Conservation (phyloP, 768 basidiomycete genomes). For the Amanita exitialis region DNA sequence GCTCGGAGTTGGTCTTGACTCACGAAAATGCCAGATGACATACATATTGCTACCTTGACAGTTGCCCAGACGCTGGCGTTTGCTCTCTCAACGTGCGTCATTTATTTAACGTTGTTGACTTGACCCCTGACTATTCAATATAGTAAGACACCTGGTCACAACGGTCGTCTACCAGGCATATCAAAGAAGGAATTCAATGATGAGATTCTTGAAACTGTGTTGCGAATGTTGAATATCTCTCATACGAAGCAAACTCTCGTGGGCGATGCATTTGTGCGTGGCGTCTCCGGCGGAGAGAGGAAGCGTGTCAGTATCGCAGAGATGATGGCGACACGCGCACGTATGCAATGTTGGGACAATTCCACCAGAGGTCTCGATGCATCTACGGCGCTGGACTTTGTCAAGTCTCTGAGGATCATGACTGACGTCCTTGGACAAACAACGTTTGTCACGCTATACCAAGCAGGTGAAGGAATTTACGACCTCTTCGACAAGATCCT, state of each 20-base stretch:
- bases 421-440: conserved; percentile 78
- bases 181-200: conserved; percentile 47
- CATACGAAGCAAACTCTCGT: conserved; percentile 76
- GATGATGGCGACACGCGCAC: conserved; percentile 76
- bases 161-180: conserved; percentile 61
- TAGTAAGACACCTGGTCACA: conserved; percentile 63
- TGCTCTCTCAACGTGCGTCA: conserved; percentile 46
- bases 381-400: conserved; percentile 83
- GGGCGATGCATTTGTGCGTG: conserved; percentile 80
- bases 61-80: conserved; percentile 71
- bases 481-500: conserved; percentile 82
- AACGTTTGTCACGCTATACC: conserved; percentile 75
- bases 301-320: conserved; percentile 81
- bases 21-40: conserved; percentile 43
- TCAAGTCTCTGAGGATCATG: conserved; percentile 67
- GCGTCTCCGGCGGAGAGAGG: conserved; percentile 71
- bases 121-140: background rate
- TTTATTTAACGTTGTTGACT: background rate
- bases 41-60: conserved; percentile 74
- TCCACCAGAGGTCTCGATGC: conserved; percentile 77
- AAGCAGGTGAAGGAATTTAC: conserved; percentile 76
- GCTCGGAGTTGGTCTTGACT: background rate
- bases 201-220: conserved; percentile 48
- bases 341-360: conserved; percentile 79
- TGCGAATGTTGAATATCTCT: conserved; percentile 75